These are phyloP conservation scores for Trichoderma koningii DNA, from an alignment of 2,329 filamentous ascomycete genomes.

Conservation along the genomic window DNA sequence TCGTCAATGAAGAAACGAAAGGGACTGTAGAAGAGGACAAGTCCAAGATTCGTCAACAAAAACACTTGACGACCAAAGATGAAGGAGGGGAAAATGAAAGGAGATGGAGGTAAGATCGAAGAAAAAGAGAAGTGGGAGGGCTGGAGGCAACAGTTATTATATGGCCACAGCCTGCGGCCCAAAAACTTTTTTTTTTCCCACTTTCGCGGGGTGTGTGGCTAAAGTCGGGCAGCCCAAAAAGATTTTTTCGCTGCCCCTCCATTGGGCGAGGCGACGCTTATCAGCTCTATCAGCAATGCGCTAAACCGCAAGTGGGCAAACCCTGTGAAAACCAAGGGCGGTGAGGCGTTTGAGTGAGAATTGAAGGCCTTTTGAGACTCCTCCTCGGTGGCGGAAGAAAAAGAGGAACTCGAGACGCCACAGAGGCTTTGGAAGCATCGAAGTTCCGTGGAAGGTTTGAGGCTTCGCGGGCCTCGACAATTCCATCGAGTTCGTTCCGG, in stretches of 20 bases:
- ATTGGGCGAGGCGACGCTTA: slow-evolving; percentile 37
- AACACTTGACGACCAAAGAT: slow-evolving; percentile 47
- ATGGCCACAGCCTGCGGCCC: slow-evolving; percentile 14
- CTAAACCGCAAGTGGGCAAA: slow-evolving; percentile 30
- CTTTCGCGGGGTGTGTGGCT: slow-evolving; percentile 29
- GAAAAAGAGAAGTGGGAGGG: slow-evolving; percentile 19
- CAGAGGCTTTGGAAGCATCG: too few species aligned
- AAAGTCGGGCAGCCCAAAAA: slow-evolving; percentile 30
- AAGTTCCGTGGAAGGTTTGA: too few species aligned
- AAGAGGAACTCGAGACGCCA: slow-evolving; percentile 14
- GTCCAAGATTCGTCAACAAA: slow-evolving; percentile 47
- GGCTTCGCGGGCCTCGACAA: neutral
- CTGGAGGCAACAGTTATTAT: slow-evolving; percentile 40
- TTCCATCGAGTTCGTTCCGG: neutral
- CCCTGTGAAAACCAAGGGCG: slow-evolving; percentile 31
- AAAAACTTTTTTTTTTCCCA: slow-evolving; percentile 36
- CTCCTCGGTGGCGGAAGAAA: slow-evolving; percentile 6
- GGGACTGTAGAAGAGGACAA: slow-evolving; percentile 36
- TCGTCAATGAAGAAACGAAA: slow-evolving; percentile 31
- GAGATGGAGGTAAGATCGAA: slow-evolving; percentile 33
- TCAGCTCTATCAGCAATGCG: slow-evolving; percentile 36
- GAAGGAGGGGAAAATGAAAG: slow-evolving; percentile 38
- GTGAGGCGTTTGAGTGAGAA: slow-evolving; percentile 30
- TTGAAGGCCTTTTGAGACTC: neutral
- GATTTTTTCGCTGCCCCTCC: slow-evolving; percentile 30